Percentiles rank a stretch among this genome's conserved stretches.
These are phyloP conservation scores for Plectosphaerella sp. DNA, from an alignment of 2,329 filamentous ascomycete species.

Conservation along the genomic window DNA sequence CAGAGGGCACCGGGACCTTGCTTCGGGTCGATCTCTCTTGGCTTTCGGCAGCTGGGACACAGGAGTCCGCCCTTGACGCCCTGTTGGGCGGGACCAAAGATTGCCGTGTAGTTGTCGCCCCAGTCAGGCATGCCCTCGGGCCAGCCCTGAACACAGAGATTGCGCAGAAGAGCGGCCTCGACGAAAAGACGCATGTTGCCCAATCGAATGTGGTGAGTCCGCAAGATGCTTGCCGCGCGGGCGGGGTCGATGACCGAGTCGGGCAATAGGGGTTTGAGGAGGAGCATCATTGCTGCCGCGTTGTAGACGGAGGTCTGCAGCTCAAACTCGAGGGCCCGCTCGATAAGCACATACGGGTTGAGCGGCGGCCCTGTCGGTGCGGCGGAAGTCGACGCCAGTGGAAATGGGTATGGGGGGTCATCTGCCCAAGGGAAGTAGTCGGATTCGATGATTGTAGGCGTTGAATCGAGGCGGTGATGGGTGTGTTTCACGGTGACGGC, in stretches of 20 bases:
- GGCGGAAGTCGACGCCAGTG: constrained; percentile 16
- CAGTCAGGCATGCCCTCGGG: constrained; percentile 44
- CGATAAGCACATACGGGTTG: constrained; percentile 50
- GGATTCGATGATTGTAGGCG: constrained; percentile 44
- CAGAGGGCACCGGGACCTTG: constrained; percentile 43
- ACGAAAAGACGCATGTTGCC: constrained; percentile 56
- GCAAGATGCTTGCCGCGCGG: constrained; percentile 51
- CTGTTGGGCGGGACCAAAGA: constrained; percentile 51
- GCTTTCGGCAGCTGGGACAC: constrained; percentile 53
- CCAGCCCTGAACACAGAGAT: constrained; percentile 56
- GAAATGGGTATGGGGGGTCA: constrained; percentile 52
- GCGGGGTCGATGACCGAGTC: constrained; percentile 48
- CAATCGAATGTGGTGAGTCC: constrained; percentile 56
- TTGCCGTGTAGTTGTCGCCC: constrained; percentile 49
- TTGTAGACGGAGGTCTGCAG: constrained; percentile 51
- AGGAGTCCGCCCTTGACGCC: constrained; percentile 48
- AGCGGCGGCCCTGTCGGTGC: constrained; percentile 32
- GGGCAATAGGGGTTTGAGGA: constrained; percentile 54
- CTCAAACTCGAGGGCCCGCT: constrained; percentile 52
- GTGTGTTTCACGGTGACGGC: constrained; percentile 15
- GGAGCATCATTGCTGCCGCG: constrained; percentile 56
- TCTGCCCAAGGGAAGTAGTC: constrained; percentile 57
- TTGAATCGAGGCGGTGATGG: constrained; percentile 29
- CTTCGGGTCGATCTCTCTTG: constrained; percentile 47
- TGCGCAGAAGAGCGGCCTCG: constrained; percentile 57